phyloP scores from a whole-genome alignment of 169 alveolate species.

The Plasmodium relictum region DNA sequence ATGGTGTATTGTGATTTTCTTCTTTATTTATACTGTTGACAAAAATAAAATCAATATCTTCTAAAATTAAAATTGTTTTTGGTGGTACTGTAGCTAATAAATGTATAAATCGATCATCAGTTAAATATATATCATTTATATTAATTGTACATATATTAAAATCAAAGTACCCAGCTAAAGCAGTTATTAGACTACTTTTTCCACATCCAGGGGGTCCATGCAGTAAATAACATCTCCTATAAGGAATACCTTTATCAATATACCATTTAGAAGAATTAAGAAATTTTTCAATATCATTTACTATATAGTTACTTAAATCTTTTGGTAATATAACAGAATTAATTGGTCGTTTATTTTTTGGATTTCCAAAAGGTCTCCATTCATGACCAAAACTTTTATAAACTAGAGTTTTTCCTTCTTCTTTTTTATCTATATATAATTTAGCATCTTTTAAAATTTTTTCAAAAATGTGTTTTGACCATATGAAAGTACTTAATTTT shows the following conservation, averaged over 20 bases:
- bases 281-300: slow-evolving; percentile 53
- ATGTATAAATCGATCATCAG: slow-evolving; percentile 87
- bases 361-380: slow-evolving; percentile 87
- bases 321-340: slow-evolving; percentile 80
- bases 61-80: slow-evolving; percentile 72
- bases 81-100: slow-evolving; percentile 85
- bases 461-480: slow-evolving; percentile 64
- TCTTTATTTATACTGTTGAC: not conserved
- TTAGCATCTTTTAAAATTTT: slow-evolving; percentile 72
- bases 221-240: slow-evolving; percentile 88
- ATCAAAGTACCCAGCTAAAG: slow-evolving; percentile 88
- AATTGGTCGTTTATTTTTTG: slow-evolving; percentile 84
- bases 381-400: slow-evolving; percentile 83
- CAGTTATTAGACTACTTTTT: slow-evolving; percentile 87
- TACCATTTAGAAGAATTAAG: slow-evolving; percentile 83
- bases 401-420: slow-evolving; percentile 84
- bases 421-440: slow-evolving; percentile 59
- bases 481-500: slow-evolving; percentile 68
- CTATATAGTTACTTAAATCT: slow-evolving; percentile 35
- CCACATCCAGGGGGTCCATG: slow-evolving; percentile 93
- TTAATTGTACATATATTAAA: slow-evolving; percentile 87
- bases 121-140: slow-evolving; percentile 83
- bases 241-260: slow-evolving; percentile 86
- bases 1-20: not conserved
- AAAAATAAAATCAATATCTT: slow-evolving; percentile 73